A percentile compares a stretch with the other conserved stretches of the same genome.
phyloP scores from a whole-genome alignment of 2,329 filamentous ascomycete genomes.

The Aschersonia sp. region DNA sequence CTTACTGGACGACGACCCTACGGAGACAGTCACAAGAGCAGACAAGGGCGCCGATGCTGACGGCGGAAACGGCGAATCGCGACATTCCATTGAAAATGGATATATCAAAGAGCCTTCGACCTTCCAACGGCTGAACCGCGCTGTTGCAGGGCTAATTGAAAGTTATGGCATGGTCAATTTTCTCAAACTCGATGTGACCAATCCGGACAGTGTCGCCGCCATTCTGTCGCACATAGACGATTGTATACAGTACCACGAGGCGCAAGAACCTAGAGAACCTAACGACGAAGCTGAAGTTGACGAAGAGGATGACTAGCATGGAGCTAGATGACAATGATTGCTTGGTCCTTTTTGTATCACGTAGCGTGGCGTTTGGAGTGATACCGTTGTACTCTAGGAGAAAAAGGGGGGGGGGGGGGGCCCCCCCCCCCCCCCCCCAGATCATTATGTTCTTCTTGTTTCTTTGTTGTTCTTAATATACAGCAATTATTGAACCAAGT shows the following conservation, averaged over 20 bases:
- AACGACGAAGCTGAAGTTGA: constrained; percentile 38
- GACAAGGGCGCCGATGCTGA: constrained; percentile 17
- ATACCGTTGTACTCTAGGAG: no score
- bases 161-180: constrained; percentile 98
- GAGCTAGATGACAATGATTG: no score
- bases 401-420: no score
- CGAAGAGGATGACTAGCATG: constrained; percentile 22
- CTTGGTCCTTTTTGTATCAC: no score
- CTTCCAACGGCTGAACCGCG: constrained; percentile 72
- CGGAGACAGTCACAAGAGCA: constrained; percentile 24
- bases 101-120: constrained; percentile 68
- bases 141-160: constrained; percentile 84
- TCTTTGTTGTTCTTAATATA: no score
- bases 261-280: constrained; percentile 79
- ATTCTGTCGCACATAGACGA: constrained; percentile 90
- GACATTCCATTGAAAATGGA: constrained; percentile 50
- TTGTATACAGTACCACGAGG: constrained; percentile 84
- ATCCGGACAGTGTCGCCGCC: constrained; percentile 78
- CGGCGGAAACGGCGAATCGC: constrained; percentile 35
- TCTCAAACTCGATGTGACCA: constrained; percentile 73
- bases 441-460: no score
- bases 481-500: no score
- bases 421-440: no score
- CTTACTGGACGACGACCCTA: constrained; percentile 67
- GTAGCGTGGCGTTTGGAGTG: background rate